Evolutionary conservation across 352 stramenopile species (phyloP).

Genomic region (Phytophthora brassicae): DNA sequence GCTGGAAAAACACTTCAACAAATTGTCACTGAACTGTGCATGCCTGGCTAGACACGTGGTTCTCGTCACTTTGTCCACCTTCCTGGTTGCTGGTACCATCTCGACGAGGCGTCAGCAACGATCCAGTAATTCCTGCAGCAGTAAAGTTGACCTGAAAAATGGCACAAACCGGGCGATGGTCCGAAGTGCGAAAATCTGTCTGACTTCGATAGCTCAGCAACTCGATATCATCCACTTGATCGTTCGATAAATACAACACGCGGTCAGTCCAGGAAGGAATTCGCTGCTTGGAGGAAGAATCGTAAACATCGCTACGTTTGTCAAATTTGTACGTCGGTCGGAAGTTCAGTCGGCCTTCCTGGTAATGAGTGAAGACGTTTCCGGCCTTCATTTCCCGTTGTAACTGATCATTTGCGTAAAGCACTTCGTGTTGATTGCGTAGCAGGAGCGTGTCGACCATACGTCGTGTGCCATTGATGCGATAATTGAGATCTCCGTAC

Average conservation of each 20-base stretch:
- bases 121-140: background rate
- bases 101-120: slow-evolving; percentile 9
- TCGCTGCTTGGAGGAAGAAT: slow-evolving; percentile 93
- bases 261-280: slow-evolving; percentile 97
- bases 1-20: no score
- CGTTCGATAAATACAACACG: slow-evolving; percentile 83
- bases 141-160: slow-evolving; percentile 63
- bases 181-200: slow-evolving; percentile 66
- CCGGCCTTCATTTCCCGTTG: slow-evolving; percentile 74
- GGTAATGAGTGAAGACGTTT: slow-evolving; percentile 88
- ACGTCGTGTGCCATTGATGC: slow-evolving; percentile 89
- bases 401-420: slow-evolving; percentile 93
- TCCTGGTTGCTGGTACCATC: slow-evolving; percentile 1
- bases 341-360: slow-evolving; percentile 91
- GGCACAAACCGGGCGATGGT: slow-evolving; percentile 71
- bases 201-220: slow-evolving; percentile 69
- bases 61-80: background rate
- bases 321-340: slow-evolving; percentile 97
- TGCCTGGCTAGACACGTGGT: slow-evolving; percentile 17
- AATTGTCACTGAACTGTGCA: slow-evolving; percentile 17
- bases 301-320: slow-evolving; percentile 90
- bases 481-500: slow-evolving; percentile 94
- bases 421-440: slow-evolving; percentile 69
- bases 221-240: slow-evolving; percentile 49
- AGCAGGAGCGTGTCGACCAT: slow-evolving; percentile 83